Conservation (phyloP, 2,329 filamentous ascomycete species). For the Beauveria brongniartii region DNA sequence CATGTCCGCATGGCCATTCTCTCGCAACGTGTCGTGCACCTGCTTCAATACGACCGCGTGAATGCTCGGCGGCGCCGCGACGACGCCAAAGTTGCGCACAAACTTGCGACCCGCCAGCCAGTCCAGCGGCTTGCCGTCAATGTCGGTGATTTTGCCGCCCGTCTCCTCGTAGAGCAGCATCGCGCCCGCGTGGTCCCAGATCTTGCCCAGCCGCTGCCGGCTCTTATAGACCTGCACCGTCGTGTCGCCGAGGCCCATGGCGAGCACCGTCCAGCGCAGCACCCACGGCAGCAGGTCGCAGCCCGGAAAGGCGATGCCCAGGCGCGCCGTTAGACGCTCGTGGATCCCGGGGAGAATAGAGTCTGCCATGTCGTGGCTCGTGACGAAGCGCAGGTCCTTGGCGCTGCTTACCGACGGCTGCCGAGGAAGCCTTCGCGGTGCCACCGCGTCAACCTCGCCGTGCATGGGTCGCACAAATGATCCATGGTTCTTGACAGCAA, state of each 20-base stretch:
- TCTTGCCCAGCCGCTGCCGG: slow-evolving; percentile 40
- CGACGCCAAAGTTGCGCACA: slow-evolving; percentile 45
- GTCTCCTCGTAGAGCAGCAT: slow-evolving; percentile 51
- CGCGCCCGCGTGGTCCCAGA: slow-evolving; percentile 53
- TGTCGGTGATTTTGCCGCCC: slow-evolving; percentile 47
- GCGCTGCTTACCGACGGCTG: slow-evolving; percentile 17
- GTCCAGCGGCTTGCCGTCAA: slow-evolving; percentile 43
- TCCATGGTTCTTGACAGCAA: slow-evolving; percentile 40
- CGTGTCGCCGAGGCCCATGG: slow-evolving; percentile 43
- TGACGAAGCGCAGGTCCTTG: slow-evolving; percentile 35
- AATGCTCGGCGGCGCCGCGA: slow-evolving; percentile 39
- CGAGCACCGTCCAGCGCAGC: slow-evolving; percentile 44
- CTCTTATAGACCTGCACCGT: slow-evolving; percentile 50
- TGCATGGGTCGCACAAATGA: slow-evolving; percentile 37
- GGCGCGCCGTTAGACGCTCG: slow-evolving; percentile 31
- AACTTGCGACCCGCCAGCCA: slow-evolving; percentile 40
- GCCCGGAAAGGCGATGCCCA: slow-evolving; percentile 37
- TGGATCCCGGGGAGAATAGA: slow-evolving; percentile 43
- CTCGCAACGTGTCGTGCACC: slow-evolving; percentile 66
- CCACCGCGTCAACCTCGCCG: slow-evolving; percentile 16
- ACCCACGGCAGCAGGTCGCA: slow-evolving; percentile 51
- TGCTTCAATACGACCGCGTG: slow-evolving; percentile 46
- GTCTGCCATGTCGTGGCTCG: slow-evolving; percentile 36
- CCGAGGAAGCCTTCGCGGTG: slow-evolving; percentile 25
- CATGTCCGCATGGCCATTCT: slow-evolving; percentile 21